Conservation (phyloP, 805 yeast genomes). For the Pichia insulana region DNA sequence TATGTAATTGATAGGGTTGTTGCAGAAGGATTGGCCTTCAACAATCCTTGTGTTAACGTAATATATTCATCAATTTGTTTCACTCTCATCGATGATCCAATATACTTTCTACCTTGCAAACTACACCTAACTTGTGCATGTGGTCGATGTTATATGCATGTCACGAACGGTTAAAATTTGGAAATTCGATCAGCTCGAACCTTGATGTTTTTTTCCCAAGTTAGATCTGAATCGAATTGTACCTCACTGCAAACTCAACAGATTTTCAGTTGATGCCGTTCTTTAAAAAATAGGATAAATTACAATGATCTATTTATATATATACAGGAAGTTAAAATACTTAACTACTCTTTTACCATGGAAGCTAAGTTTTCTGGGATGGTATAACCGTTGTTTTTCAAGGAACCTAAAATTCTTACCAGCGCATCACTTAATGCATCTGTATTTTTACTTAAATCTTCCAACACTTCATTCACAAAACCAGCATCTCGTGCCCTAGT, state of each 20-base stretch:
- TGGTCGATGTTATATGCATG: no score
- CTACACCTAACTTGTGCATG: no score
- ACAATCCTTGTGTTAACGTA: conserved; percentile 20
- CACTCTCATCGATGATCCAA: conserved; percentile 14
- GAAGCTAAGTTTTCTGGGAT: conserved; percentile 13
- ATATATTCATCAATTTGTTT: conserved; percentile 25
- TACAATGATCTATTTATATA: background rate
- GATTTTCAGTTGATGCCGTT: no score
- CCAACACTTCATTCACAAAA: conserved; percentile 29
- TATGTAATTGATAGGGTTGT: conserved; percentile 28
- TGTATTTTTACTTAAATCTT: conserved; percentile 29
- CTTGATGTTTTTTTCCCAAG: no score
- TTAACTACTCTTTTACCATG: background rate
- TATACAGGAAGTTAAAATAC: background rate
- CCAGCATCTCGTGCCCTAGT: conserved; percentile 25
- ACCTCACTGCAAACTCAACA: no score
- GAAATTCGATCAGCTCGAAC: no score
- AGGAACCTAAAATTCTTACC: conserved; percentile 28
- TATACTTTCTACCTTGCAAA: no score
- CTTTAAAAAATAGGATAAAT: no score
- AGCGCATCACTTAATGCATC: conserved; percentile 31
- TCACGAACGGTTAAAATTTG: no score
- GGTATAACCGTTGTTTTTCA: conserved; percentile 14
- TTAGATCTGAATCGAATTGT: no score
- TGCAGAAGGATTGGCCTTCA: conserved; percentile 23